Evolutionary conservation across 805 yeast species (phyloP).

Genomic region (Wickerhamomyces canadensis): DNA sequence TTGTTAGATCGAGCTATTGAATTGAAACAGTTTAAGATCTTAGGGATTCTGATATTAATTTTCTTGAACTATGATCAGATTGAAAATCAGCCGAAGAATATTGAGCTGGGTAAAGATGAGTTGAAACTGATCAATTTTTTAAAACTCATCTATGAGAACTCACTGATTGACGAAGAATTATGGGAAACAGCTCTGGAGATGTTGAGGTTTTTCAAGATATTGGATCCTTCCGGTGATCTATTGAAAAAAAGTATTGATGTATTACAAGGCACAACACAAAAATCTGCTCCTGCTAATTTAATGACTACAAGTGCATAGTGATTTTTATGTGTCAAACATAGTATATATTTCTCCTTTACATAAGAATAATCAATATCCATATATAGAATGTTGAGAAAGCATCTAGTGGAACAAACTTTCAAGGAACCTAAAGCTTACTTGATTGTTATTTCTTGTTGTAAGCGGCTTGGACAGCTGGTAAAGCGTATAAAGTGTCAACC

Average conservation of each 20-base stretch:
- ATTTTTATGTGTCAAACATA: neutral
- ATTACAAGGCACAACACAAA: too few species aligned
- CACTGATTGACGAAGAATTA: slow-evolving; percentile 23
- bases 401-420: too few species aligned
- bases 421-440: neutral
- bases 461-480: slow-evolving; percentile 11
- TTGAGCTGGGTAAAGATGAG: slow-evolving; percentile 12
- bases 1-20: slow-evolving; percentile 37
- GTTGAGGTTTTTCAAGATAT: slow-evolving; percentile 24
- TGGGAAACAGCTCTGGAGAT: slow-evolving; percentile 27
- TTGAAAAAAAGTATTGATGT: slow-evolving; percentile 11
- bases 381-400: too few species aligned
- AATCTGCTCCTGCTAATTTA: too few species aligned
- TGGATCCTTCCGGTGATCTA: slow-evolving; percentile 21
- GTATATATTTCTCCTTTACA: too few species aligned
- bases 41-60: slow-evolving; percentile 41
- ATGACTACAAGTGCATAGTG: too few species aligned
- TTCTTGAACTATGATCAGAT: slow-evolving; percentile 33
- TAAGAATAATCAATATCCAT: too few species aligned
- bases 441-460: slow-evolving; percentile 4
- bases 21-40: slow-evolving; percentile 36
- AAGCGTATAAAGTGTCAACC: slow-evolving; percentile 6
- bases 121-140: slow-evolving; percentile 19
- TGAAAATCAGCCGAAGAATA: neutral
- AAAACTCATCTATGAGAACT: slow-evolving; percentile 23